These are phyloP conservation scores for Eimeria acervulina DNA, from an alignment of 169 alveolate species.

Conservation along the genomic window DNA sequence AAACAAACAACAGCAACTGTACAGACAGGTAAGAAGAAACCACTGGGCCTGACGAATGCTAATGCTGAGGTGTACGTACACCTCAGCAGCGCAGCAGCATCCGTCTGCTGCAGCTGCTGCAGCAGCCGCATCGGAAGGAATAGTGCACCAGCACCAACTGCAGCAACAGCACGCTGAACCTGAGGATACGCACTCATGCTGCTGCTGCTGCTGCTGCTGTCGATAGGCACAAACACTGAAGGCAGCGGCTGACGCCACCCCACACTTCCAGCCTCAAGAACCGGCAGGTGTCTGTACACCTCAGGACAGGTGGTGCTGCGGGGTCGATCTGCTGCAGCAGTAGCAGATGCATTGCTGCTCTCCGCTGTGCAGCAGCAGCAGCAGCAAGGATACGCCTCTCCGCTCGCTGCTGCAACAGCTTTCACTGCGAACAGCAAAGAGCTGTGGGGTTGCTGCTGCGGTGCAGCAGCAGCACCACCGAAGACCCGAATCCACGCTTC, in stretches of 20 bases:
- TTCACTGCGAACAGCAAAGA: neutral
- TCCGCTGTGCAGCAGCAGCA: slow-evolving; percentile 22
- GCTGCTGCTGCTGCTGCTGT: neutral
- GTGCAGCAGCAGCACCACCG: slow-evolving; percentile 2
- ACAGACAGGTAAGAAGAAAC: neutral
- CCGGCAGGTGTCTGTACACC: slow-evolving; percentile 21
- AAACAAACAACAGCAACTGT: slow-evolving; percentile 42
- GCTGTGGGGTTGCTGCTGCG: neutral
- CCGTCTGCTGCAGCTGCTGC: slow-evolving; percentile 40
- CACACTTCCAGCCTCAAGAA: neutral
- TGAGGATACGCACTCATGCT: too few species aligned
- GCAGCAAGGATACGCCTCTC: slow-evolving; percentile 33
- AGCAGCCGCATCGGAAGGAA: neutral
- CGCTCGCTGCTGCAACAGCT: slow-evolving; percentile 43
- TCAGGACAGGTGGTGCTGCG: slow-evolving; percentile 34
- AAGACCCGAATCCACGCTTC: slow-evolving; percentile 11
- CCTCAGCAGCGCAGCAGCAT: neutral
- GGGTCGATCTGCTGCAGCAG: slow-evolving; percentile 4
- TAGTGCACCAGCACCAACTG: slow-evolving; percentile 11
- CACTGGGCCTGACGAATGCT: slow-evolving; percentile 16
- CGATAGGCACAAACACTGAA: neutral
- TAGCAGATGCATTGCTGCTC: neutral
- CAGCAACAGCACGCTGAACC: neutral
- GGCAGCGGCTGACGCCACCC: slow-evolving; percentile 71
- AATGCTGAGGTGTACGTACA: slow-evolving; percentile 47